Evolutionary conservation across 2,329 filamentous ascomycete species (phyloP), one percentile per base, ranked within the genome.

Genomic region (Aspergillus ochraceus): DNA sequence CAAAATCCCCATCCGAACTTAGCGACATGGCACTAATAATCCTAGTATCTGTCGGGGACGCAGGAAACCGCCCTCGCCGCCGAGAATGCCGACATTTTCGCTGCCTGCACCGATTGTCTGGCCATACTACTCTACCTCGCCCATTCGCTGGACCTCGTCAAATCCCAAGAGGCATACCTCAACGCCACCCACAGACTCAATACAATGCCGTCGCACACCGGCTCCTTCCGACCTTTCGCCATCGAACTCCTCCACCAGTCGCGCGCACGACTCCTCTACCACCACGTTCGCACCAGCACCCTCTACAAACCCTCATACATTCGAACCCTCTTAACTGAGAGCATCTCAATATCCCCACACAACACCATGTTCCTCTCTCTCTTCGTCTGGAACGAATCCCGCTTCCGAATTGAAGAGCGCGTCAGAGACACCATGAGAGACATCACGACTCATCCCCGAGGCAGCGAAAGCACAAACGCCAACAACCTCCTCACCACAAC

Each of bases 341-440:
- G 88, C 62, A 79, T 95, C 22, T 67, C 68, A 0, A 71, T 78
- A 6, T 96, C 92, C 71, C 91, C 92, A 0, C 80, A 81, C 52
- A 97, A 97, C 76, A 90, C 87, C 1, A 81, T 91, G 6, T 88
- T 97, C 62, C 81, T 96, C 1, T 80, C 84, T 1, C 77, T 95
- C 0, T 89, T 89, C 64, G 84, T 87, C n/a, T 90, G 88, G 80
- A 88, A 90, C 62, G 88, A 94, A 70, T 81, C 86, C 2, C 85
- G 88, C 8, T 85, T 91, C 49, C 84, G 88, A 24, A 83, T 95
- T 56, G 85, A 92, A 62, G 90, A 96, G 66, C 89, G 91, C 19
- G 85, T 96, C 20, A 86, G 90, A n/a, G 80, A 84, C 6, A 76
- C 90, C 9, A 78, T 93, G 11, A 76, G 82, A 20, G 72, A 77